Evolutionary conservation across 225 moss, liverwort and hornwort species (phyloP).

Genomic region (Takakia lepidozioides): DNA sequence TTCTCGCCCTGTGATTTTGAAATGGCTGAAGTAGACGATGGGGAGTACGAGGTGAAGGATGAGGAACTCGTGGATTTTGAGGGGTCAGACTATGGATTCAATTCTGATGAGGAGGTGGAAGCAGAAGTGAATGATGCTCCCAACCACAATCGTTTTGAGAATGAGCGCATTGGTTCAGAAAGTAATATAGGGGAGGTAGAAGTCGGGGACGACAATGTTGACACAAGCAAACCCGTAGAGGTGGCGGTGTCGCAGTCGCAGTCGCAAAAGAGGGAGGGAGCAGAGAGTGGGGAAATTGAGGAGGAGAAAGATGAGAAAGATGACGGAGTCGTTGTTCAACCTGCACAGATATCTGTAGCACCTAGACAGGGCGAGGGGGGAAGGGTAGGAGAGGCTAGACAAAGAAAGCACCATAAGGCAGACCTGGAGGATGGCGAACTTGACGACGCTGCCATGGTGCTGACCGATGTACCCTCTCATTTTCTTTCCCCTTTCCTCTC

Average conservation of each 20-base stretch:
- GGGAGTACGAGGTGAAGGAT: slow-evolving; percentile 74
- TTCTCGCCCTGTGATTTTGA: too few species aligned
- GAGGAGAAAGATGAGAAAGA: slow-evolving; percentile 48
- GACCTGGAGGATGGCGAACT: slow-evolving; percentile 99
- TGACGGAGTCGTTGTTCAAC: slow-evolving; percentile 47
- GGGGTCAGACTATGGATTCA: slow-evolving; percentile 91
- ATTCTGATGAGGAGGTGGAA: slow-evolving; percentile 70
- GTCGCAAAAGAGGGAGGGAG: slow-evolving; percentile 24
- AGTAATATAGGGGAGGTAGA: too few species aligned
- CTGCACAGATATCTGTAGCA: slow-evolving; percentile 22
- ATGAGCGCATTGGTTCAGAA: slow-evolving; percentile 2
- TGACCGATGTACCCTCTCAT: slow-evolving; percentile 36
- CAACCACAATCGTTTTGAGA: slow-evolving; percentile 6
- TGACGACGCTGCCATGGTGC: slow-evolving; percentile 99
- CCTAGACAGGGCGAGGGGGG: slow-evolving; percentile 16
- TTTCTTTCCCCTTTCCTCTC: slow-evolving; percentile 12
- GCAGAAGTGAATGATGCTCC: slow-evolving; percentile 8
- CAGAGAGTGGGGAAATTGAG: slow-evolving; percentile 53
- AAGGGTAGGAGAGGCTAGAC: slow-evolving; percentile 48
- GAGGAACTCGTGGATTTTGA: slow-evolving; percentile 99
- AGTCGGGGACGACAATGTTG: neutral
- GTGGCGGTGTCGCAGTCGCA: slow-evolving; percentile 2
- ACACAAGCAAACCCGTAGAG: neutral
- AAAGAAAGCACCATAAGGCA: slow-evolving; percentile 69
- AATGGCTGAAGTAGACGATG: slow-evolving; percentile 48